Base-by-base conservation (phyloP, 2,329 filamentous ascomycete species). In the Hypoxylon sp. region DNA sequence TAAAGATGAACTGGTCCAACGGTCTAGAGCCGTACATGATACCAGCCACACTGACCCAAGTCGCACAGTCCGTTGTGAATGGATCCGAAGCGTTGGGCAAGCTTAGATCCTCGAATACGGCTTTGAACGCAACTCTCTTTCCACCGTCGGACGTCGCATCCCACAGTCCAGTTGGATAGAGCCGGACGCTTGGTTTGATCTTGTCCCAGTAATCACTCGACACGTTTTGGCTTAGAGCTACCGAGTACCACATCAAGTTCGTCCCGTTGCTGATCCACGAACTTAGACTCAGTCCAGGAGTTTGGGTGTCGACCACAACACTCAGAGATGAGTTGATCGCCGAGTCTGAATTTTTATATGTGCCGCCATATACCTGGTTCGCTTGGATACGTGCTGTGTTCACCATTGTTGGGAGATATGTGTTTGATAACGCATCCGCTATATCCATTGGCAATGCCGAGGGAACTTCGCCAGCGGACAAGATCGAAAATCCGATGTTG, bases 211-310 rank as follows among this genome's bases (percentile, higher is more conserved):
- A 71, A 2, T 64, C 61, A 6, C 51, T 17, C 2, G 69, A 61
- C 13, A 76, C 57, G 22, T 75, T 74, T 25, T 66, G 71, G 40
- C 70, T 61, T 17, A 76, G 70, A 1, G 70, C 73, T 0, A 74
- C 66, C 0, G 71, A 68, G 13, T 77, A 62, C 20, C 75, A 75
- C 51, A 75, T 49, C 68, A 80, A 75, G 62, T 77, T 72, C n/a
- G 76, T 78, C n/a, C 74, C 72, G 71, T 80, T 80, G 71, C 75
- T 79, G n/a, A 76, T 57, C 79, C 79, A 81, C 10, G 73, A 62
- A 5, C 63, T 56, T 6, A 80, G 69, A 22, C 73, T 73, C 1
- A 80, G 70, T 0, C 79, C 79, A 0, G 78, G 79, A 3, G 61
- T 66, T n/a, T 53, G 48, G 20, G 51, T 54, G 66, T 79, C 76